Base-by-base conservation (phyloP, 140 eudicot genomes). In the Stevia rebaudiana region DNA sequence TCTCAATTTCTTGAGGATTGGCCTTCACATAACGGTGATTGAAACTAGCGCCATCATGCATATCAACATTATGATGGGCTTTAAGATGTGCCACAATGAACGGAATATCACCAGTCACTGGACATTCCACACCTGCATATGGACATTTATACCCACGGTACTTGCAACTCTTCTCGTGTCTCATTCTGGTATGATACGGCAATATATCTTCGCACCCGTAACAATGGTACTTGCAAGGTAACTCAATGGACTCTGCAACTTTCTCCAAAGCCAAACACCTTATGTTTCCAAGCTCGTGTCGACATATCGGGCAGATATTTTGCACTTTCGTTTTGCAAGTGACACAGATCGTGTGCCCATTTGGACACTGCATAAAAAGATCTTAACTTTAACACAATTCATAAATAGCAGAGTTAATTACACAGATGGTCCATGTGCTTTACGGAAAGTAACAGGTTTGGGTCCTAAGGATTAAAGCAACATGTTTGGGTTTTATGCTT, bases 21-120 rank as follows among this genome's bases (percentile, higher is more conserved):
- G 84, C 70, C 52, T 80, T 80, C 72, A 80, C 84, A 23, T 80
- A 80, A 2, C 84, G 84, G 23, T 80, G 84, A 68, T 80, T 80
- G 59, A 80, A 80, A 7, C 78, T 75, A 62, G 72, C 67, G 3
- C 84, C 84, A 31, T 75, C 81, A 8, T 80, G 84, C 79, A 80
- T 76, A 41, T 79, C 84, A 25, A 79, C 84, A 52, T 60, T 75
- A 15, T 79, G 84, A 19, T 79, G 72, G 10, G 77, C 53, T 56
- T 75, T 76, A 5, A 80, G 79, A 80, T 80, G 84, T 28, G 78
- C 72, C 43, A 80, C 76, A 18, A 80, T 80, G 49, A 66, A 80
- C 6, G 80, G 78, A 28, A 80, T 80, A 49, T 76, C 81, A 40
- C 84, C 84, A 1, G 73, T 76, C 25, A 76, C 69, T 0, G 59